Evolutionary conservation across 306 rosid species (phyloP).

Genomic region (Gastrolobium bilobum): DNA sequence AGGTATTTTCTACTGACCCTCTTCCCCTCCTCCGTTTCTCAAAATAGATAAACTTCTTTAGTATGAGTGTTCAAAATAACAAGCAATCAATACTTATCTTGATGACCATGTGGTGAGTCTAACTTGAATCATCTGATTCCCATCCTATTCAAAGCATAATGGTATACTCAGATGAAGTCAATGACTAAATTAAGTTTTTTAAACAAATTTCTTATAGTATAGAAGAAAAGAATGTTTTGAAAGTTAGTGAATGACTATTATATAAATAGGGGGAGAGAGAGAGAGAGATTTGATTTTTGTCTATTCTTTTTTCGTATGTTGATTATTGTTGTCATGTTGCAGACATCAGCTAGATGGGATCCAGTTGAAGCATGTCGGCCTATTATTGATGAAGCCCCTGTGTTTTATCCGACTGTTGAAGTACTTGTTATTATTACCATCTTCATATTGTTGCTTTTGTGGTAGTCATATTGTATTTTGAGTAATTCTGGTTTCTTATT

Average conservation of each 20-base stretch:
- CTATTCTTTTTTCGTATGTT: constrained; percentile 33
- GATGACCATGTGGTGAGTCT: neutral
- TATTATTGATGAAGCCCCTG: constrained; percentile 83
- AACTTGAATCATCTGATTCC: constrained; percentile 30
- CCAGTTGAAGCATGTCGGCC: constrained; percentile 84
- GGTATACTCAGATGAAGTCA: neutral
- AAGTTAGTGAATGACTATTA: neutral
- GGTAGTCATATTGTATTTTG: constrained; percentile 17
- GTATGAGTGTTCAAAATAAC: constrained; percentile 1
- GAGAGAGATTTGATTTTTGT: neutral
- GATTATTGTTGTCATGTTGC: constrained; percentile 48
- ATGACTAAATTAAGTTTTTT: neutral
- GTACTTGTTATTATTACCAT: constrained; percentile 52
- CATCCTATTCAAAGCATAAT: constrained; percentile 3
- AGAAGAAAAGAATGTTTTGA: neutral
- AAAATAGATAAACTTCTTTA: constrained; percentile 16
- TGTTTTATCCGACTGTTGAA: constrained; percentile 82
- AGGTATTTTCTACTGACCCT: neutral
- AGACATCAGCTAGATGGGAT: constrained; percentile 86
- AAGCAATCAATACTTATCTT: constrained; percentile 23
- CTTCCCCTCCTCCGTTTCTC: neutral
- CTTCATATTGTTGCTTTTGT: constrained; percentile 20
- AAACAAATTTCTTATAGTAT: neutral
- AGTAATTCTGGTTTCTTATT: constrained; percentile 32
- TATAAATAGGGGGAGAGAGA: neutral